Evolutionary conservation across 1,139 yeast species (phyloP).

Genomic region (Scheffersomyces lignicola): DNA sequence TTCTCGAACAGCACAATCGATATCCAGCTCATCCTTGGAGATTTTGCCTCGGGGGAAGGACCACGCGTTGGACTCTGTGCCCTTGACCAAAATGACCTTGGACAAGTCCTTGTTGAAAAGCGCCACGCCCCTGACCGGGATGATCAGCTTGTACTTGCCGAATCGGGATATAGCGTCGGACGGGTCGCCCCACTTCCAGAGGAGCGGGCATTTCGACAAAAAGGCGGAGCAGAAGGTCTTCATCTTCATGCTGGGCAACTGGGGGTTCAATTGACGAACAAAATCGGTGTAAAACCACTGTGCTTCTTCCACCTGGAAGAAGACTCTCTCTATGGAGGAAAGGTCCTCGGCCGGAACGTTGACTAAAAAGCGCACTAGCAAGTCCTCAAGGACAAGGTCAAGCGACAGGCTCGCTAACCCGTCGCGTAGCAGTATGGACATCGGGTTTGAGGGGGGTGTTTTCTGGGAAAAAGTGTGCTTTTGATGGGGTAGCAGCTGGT

Average conservation of each 20-base stretch:
- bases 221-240: conserved; percentile 73
- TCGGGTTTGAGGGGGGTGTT: conserved; percentile 17
- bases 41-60: conserved; percentile 97
- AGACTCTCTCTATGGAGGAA: conserved; percentile 79
- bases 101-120: conserved; percentile 70
- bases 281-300: conserved; percentile 97
- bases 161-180: conserved; percentile 73
- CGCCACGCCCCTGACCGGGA: conserved; percentile 97
- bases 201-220: conserved; percentile 76
- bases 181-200: conserved; percentile 86
- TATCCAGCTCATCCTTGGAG: conserved; percentile 87
- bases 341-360: conserved; percentile 92
- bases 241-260: conserved; percentile 77
- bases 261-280: conserved; percentile 69
- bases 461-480: too few relatives aligned
- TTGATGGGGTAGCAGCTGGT: too few relatives aligned
- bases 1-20: conserved; percentile 93
- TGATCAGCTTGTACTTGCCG: conserved; percentile 81
- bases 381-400: conserved; percentile 80
- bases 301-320: conserved; percentile 96
- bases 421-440: conserved; percentile 58
- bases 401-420: conserved; percentile 60
- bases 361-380: conserved; percentile 83
- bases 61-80: conserved; percentile 84
- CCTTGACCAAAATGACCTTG: conserved; percentile 78